Percentiles rank a stretch among this genome's conserved stretches.
phyloP scores from a whole-genome alignment of 768 basidiomycete species.

The Xerocomellus amylosporus region DNA sequence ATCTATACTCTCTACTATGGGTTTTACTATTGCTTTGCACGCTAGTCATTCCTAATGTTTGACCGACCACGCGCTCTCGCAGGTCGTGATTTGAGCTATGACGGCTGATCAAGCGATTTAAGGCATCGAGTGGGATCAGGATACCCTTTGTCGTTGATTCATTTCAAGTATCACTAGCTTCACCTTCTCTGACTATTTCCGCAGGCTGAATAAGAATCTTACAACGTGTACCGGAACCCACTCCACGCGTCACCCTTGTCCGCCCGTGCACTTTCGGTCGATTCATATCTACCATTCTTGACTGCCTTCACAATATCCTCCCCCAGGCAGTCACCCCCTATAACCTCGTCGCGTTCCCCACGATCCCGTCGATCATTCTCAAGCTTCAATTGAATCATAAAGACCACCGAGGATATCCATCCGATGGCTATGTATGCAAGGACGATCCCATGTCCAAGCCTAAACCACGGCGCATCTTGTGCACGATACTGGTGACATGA shows the following conservation, averaged over 20 bases:
- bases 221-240: constrained; percentile 67
- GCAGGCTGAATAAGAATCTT: not conserved
- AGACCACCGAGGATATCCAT: constrained; percentile 50
- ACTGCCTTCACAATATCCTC: constrained; percentile 28
- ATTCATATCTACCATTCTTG: constrained; percentile 55
- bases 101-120: not conserved
- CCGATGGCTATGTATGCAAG: constrained; percentile 69
- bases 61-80: constrained; percentile 5
- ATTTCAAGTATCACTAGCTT: not conserved
- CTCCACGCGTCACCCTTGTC: constrained; percentile 73
- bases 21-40: constrained; percentile 43
- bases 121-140: not conserved
- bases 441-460: constrained; percentile 65
- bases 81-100: not conserved
- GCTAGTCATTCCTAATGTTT: constrained; percentile 29
- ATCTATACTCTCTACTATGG: constrained; percentile 42
- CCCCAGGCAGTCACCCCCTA: constrained; percentile 44
- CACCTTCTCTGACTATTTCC: not conserved
- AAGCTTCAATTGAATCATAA: constrained; percentile 45
- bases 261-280: constrained; percentile 52
- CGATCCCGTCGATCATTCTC: constrained; percentile 65
- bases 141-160: not conserved
- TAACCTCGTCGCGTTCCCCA: constrained; percentile 67
- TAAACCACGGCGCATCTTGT: constrained; percentile 63
- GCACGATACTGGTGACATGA: constrained; percentile 55